Evolutionary conservation across 768 basidiomycete species (phyloP).

Genomic region (Agrocybe pediades): DNA sequence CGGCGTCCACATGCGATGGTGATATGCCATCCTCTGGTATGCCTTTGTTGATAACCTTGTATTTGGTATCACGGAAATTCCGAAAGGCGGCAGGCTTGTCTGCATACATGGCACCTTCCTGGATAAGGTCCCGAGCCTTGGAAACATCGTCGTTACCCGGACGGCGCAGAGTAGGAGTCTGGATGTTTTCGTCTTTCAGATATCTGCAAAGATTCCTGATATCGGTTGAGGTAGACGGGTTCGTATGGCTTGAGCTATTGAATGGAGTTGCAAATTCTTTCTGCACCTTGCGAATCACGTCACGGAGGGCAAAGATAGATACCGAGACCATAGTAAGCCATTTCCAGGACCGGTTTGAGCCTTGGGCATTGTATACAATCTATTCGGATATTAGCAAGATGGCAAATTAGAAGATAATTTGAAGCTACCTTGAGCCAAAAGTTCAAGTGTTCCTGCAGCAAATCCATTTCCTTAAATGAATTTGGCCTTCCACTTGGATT

Average conservation of each 20-base stretch:
- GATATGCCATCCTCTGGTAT: not conserved
- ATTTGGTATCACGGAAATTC: conserved; percentile 10
- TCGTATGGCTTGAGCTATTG: conserved; percentile 15
- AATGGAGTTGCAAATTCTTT: conserved; percentile 13
- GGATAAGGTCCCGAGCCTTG: conserved; percentile 9
- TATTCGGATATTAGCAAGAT: not conserved
- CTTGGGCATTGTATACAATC: conserved; percentile 19
- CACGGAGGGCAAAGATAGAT: conserved; percentile 16
- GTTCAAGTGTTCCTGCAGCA: conserved; percentile 23
- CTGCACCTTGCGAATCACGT: conserved; percentile 15
- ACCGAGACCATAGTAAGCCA: conserved; percentile 19
- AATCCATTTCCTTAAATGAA: conserved; percentile 26
- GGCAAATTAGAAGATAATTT: not conserved
- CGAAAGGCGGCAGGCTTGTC: conserved; percentile 7
- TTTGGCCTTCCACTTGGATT: conserved; percentile 15
- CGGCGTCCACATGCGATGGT: no score
- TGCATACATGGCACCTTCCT: conserved; percentile 8
- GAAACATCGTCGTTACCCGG: not conserved
- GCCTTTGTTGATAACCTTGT: not conserved
- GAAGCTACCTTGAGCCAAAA: conserved; percentile 24
- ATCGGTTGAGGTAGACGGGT: conserved; percentile 9
- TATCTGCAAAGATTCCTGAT: conserved; percentile 5
- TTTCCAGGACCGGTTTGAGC: conserved; percentile 14
- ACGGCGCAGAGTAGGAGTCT: conserved; percentile 1
- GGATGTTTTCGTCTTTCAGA: conserved; percentile 4